A percentile compares a stretch with the other conserved stretches of the same genome.
Evolutionary conservation across 2,329 filamentous ascomycete species (phyloP).

Genomic region (Pestalotiopsis sp.): DNA sequence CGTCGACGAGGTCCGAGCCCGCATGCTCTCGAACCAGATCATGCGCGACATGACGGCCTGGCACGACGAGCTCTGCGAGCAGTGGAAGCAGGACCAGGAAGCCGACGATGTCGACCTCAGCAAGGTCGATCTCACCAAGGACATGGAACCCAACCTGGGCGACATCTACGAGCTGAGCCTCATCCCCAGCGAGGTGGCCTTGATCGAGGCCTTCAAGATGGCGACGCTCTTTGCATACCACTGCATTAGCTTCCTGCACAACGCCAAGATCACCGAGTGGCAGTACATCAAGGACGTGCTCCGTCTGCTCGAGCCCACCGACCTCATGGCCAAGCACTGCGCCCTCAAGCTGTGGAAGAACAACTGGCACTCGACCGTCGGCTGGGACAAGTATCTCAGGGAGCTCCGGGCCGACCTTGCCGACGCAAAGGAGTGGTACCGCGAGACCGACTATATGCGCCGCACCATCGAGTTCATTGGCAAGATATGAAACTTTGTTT

Average conservation of each 20-base stretch:
- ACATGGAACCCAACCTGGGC: not conserved
- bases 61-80: not conserved
- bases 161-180: not conserved
- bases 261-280: not conserved
- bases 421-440: not conserved
- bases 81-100: not conserved
- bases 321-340: not conserved
- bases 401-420: not conserved
- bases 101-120: not conserved
- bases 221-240: not conserved
- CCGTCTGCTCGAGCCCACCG: not conserved
- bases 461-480: not conserved
- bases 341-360: slow-evolving; percentile 3
- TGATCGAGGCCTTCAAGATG: not conserved
- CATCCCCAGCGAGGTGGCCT: not conserved
- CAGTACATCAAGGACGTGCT: not conserved
- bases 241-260: not conserved
- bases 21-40: not conserved
- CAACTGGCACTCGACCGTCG: not conserved
- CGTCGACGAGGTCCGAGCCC: not conserved
- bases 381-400: not conserved
- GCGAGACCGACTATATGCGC: not conserved
- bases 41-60: slow-evolving; percentile 1
- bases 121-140: not conserved
- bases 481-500: not conserved